Evolutionary conservation across 495 filamentous ascomycete species (phyloP), one percentile per base, ranked within the genome.

Genomic region (Pseudevernia furfuracea): DNA sequence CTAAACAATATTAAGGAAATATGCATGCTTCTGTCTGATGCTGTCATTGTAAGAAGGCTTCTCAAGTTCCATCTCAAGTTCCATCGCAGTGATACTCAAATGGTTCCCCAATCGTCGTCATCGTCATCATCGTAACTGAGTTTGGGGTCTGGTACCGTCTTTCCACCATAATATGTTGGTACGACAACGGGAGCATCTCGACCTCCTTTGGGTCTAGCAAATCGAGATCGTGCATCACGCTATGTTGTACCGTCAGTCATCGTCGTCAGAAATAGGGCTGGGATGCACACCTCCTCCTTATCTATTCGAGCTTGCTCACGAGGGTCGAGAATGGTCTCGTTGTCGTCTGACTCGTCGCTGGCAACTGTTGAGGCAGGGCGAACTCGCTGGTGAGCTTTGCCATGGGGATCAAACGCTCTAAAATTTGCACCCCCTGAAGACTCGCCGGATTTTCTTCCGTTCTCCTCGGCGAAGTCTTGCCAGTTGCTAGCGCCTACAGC

Each of bases 331-430:
- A 36, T 55, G 11, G 52, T 55, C 8, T 17, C 30, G 3, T 55
- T 6, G 32, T 48, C 60, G 15, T n/a, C n/a, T n/a, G 19, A 49
- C 1, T 59, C 34, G 0, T 60, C 32, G 25, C 58, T 68, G 11
- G 25, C 25, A 14, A 32, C 52, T 9, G 36, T 68, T 11, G 69
- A 70, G 17, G 60, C 55, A 55, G 44, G 41, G 30, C 46, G 37
- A 12, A 39, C 12, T 41, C 38, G 60, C 41, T 59, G 65, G 58
- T 70, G 70, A 19, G 62, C 43, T 1, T 43, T 64, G 19, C 70
- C 70, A 19, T 64, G 37, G 17, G 46, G 34, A 17, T 66, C 67
- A 52, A 66, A 72, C 23, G 39, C 68, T 21, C 63, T 71, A 28
- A 65, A 69, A n/a, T 57, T 39, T 28, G 55, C 46, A 28, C 61